Conservation (phyloP, 2,329 filamentous ascomycete species). For the Lasiodiplodia citricola region DNA sequence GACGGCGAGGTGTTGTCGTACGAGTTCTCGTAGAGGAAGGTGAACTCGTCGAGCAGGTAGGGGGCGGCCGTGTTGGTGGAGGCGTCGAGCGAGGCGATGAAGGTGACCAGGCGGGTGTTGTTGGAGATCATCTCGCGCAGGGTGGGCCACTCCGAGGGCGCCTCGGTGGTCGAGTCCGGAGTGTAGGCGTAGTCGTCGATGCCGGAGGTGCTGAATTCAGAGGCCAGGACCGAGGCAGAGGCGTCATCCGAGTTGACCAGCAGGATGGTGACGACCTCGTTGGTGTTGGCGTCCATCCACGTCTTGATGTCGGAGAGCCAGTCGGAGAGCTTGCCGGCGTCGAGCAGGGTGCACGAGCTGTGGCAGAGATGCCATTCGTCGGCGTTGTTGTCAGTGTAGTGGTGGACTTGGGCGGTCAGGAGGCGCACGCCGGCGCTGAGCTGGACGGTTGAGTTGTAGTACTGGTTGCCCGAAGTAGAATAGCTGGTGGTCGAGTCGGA, state of each 20-base stretch:
- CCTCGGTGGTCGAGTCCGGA: conserved; percentile 47
- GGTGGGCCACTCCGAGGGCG: conserved; percentile 65
- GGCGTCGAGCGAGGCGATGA: conserved; percentile 58
- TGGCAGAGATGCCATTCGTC: conserved; percentile 68
- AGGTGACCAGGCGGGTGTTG: conserved; percentile 67
- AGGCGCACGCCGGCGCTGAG: conserved; percentile 71
- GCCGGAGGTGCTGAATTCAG: conserved; percentile 51
- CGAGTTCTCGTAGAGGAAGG: conserved; percentile 70
- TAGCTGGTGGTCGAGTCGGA: conserved; percentile 64
- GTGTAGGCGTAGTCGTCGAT: conserved; percentile 62
- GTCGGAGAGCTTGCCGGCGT: conserved; percentile 65
- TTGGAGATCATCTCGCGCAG: conserved; percentile 66
- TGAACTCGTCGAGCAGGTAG: conserved; percentile 65
- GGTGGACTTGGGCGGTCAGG: conserved; percentile 71
- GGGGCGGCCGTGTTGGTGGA: conserved; percentile 43
- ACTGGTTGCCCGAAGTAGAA: conserved; percentile 70
- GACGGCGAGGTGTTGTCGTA: conserved; percentile 65
- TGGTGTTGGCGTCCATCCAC: conserved; percentile 69
- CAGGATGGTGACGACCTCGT: conserved; percentile 75
- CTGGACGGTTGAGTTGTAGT: conserved; percentile 69
- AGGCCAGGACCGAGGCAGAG: conserved; percentile 57
- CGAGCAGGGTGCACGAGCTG: conserved; percentile 66
- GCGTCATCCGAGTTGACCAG: conserved; percentile 70
- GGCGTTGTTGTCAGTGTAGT: conserved; percentile 43
- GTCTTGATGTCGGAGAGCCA: conserved; percentile 66